Evolutionary conservation across 768 basidiomycete genomes (phyloP).

Genomic region (Collybiopsis luxurians): DNA sequence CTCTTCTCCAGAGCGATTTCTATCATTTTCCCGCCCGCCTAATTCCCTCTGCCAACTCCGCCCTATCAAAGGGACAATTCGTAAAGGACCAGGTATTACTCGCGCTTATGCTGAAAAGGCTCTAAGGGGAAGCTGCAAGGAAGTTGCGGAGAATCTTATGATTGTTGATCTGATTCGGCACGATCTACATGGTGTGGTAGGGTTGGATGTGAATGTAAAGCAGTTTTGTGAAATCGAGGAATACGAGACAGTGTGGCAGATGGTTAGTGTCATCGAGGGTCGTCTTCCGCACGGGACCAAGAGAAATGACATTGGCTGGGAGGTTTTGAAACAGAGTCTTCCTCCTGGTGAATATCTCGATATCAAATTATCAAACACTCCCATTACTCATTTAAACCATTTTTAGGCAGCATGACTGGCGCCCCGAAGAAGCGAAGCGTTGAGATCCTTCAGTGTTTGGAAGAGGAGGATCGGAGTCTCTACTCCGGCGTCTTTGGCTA

Average conservation of each 20-base stretch:
- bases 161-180: slow-evolving; percentile 96
- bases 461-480: slow-evolving; percentile 66
- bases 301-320: slow-evolving; percentile 66
- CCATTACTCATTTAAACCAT: not conserved
- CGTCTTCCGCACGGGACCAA: slow-evolving; percentile 34
- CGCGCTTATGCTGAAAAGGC: slow-evolving; percentile 64
- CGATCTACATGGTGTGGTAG: slow-evolving; percentile 83
- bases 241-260: slow-evolving; percentile 92
- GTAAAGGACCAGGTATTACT: slow-evolving; percentile 63
- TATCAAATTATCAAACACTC: not conserved
- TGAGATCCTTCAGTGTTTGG: slow-evolving; percentile 81
- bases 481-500: slow-evolving; percentile 96
- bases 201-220: slow-evolving; percentile 76
- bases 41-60: slow-evolving; percentile 73
- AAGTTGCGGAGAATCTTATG: slow-evolving; percentile 97
- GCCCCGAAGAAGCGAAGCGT: slow-evolving; percentile 95
- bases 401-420: slow-evolving; percentile 91
- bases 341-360: slow-evolving; percentile 66
- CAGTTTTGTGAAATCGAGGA: slow-evolving; percentile 89
- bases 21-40: slow-evolving; percentile 73
- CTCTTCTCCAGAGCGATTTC: slow-evolving; percentile 90
- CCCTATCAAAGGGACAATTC: slow-evolving; percentile 92
- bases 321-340: slow-evolving; percentile 72
- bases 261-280: slow-evolving; percentile 92
- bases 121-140: slow-evolving; percentile 70